phyloP scores from a whole-genome alignment of 106 monocot species.

The Narthecium ossifragum region DNA sequence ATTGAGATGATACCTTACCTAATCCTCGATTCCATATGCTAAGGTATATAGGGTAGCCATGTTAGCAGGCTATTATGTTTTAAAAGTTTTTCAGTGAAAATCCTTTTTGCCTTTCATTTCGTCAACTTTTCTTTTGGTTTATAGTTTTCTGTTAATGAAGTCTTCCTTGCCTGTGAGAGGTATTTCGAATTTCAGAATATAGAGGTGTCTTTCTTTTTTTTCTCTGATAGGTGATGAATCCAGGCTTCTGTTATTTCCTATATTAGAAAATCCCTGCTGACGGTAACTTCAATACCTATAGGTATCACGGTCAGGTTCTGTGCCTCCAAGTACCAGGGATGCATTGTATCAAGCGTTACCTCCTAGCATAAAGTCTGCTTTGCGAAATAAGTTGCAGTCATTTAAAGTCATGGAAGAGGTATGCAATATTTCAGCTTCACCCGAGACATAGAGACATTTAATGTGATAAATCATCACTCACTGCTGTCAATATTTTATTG shows the following conservation, averaged over 20 bases:
- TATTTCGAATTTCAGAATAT: too few species aligned
- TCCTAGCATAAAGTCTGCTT: conserved; percentile 61
- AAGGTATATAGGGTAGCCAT: too few species aligned
- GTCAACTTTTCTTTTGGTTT: neutral
- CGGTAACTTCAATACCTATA: conserved; percentile 9
- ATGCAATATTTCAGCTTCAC: conserved; percentile 2
- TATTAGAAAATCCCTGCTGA: neutral
- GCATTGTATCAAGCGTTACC: conserved; percentile 86
- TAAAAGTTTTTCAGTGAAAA: too few species aligned
- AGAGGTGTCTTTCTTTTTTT: too few species aligned
- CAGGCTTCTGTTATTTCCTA: neutral
- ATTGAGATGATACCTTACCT: too few species aligned
- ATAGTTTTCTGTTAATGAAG: neutral
- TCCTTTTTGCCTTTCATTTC: neutral
- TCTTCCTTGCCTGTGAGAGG: too few species aligned
- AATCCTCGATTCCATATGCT: too few species aligned
- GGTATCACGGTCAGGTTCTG: conserved; percentile 83
- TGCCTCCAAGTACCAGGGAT: conserved; percentile 80
- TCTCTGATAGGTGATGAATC: too few species aligned
- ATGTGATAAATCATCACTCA: too few species aligned
- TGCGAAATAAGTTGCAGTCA: conserved; percentile 60
- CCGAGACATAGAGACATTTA: too few species aligned
- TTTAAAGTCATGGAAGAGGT: conserved; percentile 78
- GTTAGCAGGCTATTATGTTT: too few species aligned
- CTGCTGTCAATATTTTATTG: too few species aligned